Evolutionary conservation across 2,329 filamentous ascomycete genomes (phyloP), one percentile per base, ranked within the genome.

Genomic region (Sordariomycetes sp.): DNA sequence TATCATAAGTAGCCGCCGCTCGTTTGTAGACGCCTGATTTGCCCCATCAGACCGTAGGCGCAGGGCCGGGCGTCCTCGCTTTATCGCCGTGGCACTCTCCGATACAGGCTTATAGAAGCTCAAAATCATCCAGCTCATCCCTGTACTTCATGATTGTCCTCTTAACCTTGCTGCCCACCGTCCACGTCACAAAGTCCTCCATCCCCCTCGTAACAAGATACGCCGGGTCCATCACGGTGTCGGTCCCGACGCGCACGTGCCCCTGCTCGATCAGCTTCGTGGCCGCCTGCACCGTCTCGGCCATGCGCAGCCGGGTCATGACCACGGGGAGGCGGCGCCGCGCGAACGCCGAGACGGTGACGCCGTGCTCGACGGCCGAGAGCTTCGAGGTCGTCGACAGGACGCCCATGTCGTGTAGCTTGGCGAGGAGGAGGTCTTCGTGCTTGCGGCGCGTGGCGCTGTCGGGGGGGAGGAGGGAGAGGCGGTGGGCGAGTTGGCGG

Each of bases 111-210:
- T 72, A 94, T 66, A 96, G 75, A 69, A 97, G 75, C 75, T 97
- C 93, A 68, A 96, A 97, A 74, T 97, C 93, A 74, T 97, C 93
- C 73, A 97, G 74, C 77, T 96, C 90, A 72, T 97, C 91, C 65
- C 90, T 85, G 71, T 97, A 97, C 74, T 89, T 90, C 83, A 96
- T 86, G 63, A 97, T 96, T 69, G 91, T 94, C 69, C 88, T 83
- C 87, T 96, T 96, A 71, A 97, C 92, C 88, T 97, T 97, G 73
- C 90, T 95, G 60, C 90, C 90, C 66, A 95, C 89, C 11, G 93
- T 87, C 93, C 93, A 97, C 0, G 93, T 97, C 20, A 97, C 88
- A 70, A 95, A 96, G 74, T 97, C 93, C 74, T 97, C 93, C 81
- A 96, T 90, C 61, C 85, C 89, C 63, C 92, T 80, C 43, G 90